Percentiles rank a stretch among this genome's conserved stretches.
These are phyloP conservation scores for Leccinum fibrillosum DNA, from an alignment of 768 basidiomycete genomes.

Conservation along the genomic window DNA sequence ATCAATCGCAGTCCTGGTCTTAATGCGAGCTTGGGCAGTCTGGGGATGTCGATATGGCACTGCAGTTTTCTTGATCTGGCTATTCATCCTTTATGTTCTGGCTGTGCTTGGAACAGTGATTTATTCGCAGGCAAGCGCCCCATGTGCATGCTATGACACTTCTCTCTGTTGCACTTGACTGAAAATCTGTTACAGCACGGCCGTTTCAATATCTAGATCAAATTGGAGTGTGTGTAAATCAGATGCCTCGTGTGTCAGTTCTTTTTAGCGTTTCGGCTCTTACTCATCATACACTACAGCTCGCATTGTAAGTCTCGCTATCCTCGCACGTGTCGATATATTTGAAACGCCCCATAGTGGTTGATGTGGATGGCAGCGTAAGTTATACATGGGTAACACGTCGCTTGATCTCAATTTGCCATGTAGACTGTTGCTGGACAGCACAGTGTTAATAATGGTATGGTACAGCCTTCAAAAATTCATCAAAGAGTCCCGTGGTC, in stretches of 20 bases:
- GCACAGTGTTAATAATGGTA: conserved; percentile 2
- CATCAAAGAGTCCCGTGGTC: not conserved
- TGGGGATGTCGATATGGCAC: conserved; percentile 15
- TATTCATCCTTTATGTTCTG: conserved; percentile 8
- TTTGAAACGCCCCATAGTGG: conserved; percentile 11
- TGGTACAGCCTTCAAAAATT: conserved; percentile 1
- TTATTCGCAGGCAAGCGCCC: not conserved
- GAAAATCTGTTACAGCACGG: not conserved
- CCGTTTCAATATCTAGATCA: not conserved
- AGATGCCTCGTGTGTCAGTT: not conserved
- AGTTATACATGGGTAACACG: not conserved
- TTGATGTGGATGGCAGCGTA: conserved; percentile 8
- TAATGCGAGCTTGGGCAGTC: conserved; percentile 18
- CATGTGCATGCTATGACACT: not conserved
- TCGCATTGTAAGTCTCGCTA: conserved; percentile 1
- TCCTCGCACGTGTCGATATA: not conserved
- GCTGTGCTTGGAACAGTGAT: conserved; percentile 1
- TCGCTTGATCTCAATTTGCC: not conserved
- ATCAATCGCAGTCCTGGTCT: conserved; percentile 15
- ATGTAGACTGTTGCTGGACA: conserved; percentile 8
- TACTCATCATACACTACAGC: not conserved
- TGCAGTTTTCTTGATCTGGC: not conserved
- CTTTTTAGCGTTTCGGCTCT: not conserved
- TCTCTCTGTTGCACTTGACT: not conserved
- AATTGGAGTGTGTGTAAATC: not conserved